Evolutionary conservation across 1,284 basidiomycete species (phyloP), one percentile per base, ranked within the genome.

Genomic region (Coniophora puteana): DNA sequence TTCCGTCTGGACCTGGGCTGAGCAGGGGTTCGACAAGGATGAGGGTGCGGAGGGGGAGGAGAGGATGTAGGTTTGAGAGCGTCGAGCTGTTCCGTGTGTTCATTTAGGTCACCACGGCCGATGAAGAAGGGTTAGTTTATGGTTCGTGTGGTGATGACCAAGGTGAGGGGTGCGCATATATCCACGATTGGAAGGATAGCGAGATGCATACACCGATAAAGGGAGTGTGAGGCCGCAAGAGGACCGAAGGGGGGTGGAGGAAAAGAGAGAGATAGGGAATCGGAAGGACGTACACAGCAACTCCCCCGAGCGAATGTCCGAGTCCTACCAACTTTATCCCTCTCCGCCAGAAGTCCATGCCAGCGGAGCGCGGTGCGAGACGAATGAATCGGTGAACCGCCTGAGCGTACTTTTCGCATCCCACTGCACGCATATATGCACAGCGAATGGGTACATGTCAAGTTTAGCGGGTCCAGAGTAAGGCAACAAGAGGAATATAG

Each of bases 301-400:
- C 76, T 29, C 69, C 79, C n/a, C 80, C 79, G 21, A 82, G 57
- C 1, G 79, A 81, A 55, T 82, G 80, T 1, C 78, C 79, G 16
- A 82, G 68, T 4, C 78, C 79, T 24, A 80, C 62, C 6, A 82
- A 57, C 30, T 67, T 74, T 43, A 74, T 59, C 10, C 51, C 53
- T 24, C 51, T 50, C n/a, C n/a, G n/a, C n/a, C n/a, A n/a, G 55
- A 80, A 80, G 43, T 78, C 64, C 21, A 74, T 59, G 6, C 54
- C 51, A 10, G 61, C 63, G 23, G 62, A 64, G 18, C 58, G 49
- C 3, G 65, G 58, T 3, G 65, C 68, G 10, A 59, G 60, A 8
- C 59, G 59, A 20, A 82, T 64, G 51, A 81, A 80, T 26, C 68
- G 69, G 47, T 79, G 72, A 7, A 66, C 71, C 3, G 74, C 73